Evolutionary conservation across 192 early-diverging fungal genomes (phyloP).

Genomic region (Dissophora ornata): DNA sequence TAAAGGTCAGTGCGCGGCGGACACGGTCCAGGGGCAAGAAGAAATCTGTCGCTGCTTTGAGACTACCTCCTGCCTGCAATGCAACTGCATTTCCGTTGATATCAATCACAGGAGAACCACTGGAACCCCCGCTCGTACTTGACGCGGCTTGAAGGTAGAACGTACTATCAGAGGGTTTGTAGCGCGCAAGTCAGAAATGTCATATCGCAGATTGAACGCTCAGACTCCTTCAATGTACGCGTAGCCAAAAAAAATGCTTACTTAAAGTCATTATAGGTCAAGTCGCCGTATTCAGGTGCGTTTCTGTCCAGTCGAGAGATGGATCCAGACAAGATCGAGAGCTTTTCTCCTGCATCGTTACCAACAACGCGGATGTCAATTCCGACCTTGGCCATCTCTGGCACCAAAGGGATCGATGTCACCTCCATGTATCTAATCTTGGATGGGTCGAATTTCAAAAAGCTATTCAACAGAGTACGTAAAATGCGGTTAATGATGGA

Average conservation of each 20-base stretch:
- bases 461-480: slow-evolving; percentile 1
- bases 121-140: slow-evolving; percentile 79
- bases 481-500: not conserved
- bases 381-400: slow-evolving; percentile 79
- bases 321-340: slow-evolving; percentile 82
- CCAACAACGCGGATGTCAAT: slow-evolving; percentile 83
- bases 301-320: slow-evolving; percentile 86
- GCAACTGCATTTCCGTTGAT: slow-evolving; percentile 86
- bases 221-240: too few species aligned
- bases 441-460: slow-evolving; percentile 72
- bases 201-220: not conserved
- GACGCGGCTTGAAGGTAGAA: slow-evolving; percentile 84
- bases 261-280: slow-evolving; percentile 79
- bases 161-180: slow-evolving; percentile 34
- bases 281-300: slow-evolving; percentile 82
- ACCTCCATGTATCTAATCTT: slow-evolving; percentile 82
- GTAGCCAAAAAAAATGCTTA: slow-evolving; percentile 36
- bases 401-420: slow-evolving; percentile 71
- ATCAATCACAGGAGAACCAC: slow-evolving; percentile 83
- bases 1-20: slow-evolving; percentile 63
- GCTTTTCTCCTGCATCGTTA: slow-evolving; percentile 88
- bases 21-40: slow-evolving; percentile 86
- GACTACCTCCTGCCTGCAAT: slow-evolving; percentile 80
- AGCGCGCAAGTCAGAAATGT: too few species aligned
- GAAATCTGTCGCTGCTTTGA: slow-evolving; percentile 84